Conservation (phyloP, 257 asterid species). For the Solanum microdontum region DNA sequence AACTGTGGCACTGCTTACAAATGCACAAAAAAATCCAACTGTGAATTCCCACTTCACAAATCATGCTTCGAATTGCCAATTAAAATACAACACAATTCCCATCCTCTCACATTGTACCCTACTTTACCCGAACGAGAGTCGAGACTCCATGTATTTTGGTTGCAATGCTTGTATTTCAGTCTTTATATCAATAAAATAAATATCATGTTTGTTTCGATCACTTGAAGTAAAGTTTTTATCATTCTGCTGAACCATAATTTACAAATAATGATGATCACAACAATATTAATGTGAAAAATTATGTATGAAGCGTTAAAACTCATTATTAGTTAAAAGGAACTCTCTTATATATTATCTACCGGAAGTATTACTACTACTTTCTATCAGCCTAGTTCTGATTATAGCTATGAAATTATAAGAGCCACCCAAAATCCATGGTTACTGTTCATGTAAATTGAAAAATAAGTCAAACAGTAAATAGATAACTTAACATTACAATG, state of each 20-base stretch:
- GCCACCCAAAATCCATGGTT: too few relatives aligned
- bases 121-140: background rate
- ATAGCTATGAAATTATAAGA: background rate
- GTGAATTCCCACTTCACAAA: conserved; percentile 14
- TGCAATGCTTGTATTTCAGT: background rate
- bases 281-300: background rate
- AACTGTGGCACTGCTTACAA: background rate
- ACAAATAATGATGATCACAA: background rate
- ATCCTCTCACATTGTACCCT: conserved; percentile 5
- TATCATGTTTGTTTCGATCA: background rate
- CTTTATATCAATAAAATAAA: background rate
- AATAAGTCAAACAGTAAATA: too few relatives aligned
- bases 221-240: background rate
- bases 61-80: conserved; percentile 13
- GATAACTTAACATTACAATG: too few relatives aligned
- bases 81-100: background rate
- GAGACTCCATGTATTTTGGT: background rate
- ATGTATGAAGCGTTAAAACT: background rate
- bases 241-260: background rate
- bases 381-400: background rate
- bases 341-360: background rate
- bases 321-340: background rate
- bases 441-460: too few relatives aligned
- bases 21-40: background rate
- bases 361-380: background rate